These are phyloP conservation scores for Starmerella geochares DNA, from an alignment of 805 yeast species.

Conservation along the genomic window DNA sequence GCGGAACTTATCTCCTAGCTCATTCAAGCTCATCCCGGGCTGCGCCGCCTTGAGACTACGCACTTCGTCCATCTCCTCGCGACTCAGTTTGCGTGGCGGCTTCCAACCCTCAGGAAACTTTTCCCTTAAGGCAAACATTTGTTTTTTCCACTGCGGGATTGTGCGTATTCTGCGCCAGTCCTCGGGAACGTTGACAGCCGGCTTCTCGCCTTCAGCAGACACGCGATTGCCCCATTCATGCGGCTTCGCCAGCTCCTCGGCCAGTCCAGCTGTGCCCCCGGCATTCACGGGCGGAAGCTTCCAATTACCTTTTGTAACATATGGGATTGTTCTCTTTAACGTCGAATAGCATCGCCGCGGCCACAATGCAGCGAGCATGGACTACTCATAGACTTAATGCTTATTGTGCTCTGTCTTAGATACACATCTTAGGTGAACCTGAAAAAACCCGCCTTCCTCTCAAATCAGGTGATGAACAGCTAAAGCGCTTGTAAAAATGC, in stretches of 20 bases:
- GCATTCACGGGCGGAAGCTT: constrained; percentile 28
- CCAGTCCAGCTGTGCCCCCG: neutral
- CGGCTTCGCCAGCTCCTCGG: neutral
- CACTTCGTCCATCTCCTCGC: constrained; percentile 59
- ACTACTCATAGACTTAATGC: neutral
- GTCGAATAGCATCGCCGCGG: constrained; percentile 3
- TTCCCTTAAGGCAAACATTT: constrained; percentile 52
- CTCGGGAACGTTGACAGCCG: constrained; percentile 34
- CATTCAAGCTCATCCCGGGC: constrained; percentile 53
- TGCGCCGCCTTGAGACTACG: constrained; percentile 41
- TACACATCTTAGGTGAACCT: too few species aligned
- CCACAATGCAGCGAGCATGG: constrained; percentile 4
- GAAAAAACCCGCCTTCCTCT: neutral
- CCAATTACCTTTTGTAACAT: constrained; percentile 30
- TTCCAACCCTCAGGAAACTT: constrained; percentile 57
- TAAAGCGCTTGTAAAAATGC: too few species aligned
- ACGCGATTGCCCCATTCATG: constrained; percentile 7
- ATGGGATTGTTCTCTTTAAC: constrained; percentile 18
- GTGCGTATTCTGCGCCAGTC: constrained; percentile 37
- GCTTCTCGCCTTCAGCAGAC: neutral
- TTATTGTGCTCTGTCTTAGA: too few species aligned
- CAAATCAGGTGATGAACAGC: too few species aligned
- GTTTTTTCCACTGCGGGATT: constrained; percentile 61
- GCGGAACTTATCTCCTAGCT: constrained; percentile 52
- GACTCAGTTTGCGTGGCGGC: constrained; percentile 55